Base-by-base conservation (phyloP, 352 stramenopile genomes). In the Elongisporangium senticosum region DNA sequence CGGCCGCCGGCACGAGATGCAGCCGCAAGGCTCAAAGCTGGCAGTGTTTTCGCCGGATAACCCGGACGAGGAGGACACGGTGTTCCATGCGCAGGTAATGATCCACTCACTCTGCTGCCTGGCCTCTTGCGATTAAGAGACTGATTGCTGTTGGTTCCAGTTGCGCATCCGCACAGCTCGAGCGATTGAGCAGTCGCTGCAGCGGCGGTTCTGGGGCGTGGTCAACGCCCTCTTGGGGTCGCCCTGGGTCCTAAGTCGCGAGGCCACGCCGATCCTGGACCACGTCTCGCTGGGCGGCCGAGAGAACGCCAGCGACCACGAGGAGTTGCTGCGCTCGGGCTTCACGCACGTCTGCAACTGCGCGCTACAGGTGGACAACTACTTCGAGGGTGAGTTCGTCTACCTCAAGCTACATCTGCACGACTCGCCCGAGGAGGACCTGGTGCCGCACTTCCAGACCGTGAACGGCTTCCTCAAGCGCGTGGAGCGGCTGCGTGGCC, bases 271-370 rank as follows among this genome's bases (percentile, higher is more conserved):
- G 33, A 75, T 89, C 22, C 17, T 86, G 21, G 69, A 79, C 26
- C 74, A 86, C 47, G 56, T 89, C 10, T 40, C 86, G 17, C 59
- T 89, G 2, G 79, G 79, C 3, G 75, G 64, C 21, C 60, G 69
- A 5, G 71, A 75, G 15, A 74, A 86, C 40, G 76, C 79, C 2
- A 56, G 63, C 37, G 68, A 71, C 28, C 77, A 68, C 51, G 60
- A 75, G 55, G 37, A 77, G 54, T 69, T 89, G 17, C 72, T 73
- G 40, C 6, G 58, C 0, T 52, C 65, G 13, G 79, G 79, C 1
- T 56, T 89, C 51, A 89, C 79, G 5, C 79, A 89, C 59, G 74
- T 89, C 24, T 83, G 75, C 67, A 89, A 89, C 59, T 86, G 75
- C 52, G 79, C 75, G 0, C 58, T 57, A 7, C 74, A 86, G 51